Percentiles rank a stretch among this genome's conserved stretches.
phyloP scores from a whole-genome alignment of 2,329 filamentous ascomycete genomes.

The Scorias spongiosa region DNA sequence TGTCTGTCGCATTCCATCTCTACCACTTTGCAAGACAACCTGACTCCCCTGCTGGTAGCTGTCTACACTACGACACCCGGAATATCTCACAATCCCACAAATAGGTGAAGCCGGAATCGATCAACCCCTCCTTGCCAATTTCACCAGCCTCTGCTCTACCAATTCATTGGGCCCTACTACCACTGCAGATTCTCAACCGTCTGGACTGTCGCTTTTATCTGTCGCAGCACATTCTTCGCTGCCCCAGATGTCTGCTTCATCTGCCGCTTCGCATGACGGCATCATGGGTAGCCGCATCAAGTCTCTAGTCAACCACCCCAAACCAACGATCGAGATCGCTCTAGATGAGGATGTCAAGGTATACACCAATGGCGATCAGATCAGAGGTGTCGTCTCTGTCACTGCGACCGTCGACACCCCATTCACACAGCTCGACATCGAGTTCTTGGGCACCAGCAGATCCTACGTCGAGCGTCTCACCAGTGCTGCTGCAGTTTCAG shows the following conservation, averaged over 20 bases:
- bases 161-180: too few species aligned
- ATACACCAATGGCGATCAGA: conserved; percentile 42
- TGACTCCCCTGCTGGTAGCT: too few species aligned
- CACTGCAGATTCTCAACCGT: too few species aligned
- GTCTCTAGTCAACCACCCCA: conserved; percentile 8
- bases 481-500: conserved; percentile 35
- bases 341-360: conserved; percentile 25
- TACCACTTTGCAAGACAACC: too few species aligned
- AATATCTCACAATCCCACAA: too few species aligned
- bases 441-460: conserved; percentile 38
- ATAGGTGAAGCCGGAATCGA: too few species aligned
- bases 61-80: too few species aligned
- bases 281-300: conserved; percentile 3
- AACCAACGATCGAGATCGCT: conserved; percentile 28
- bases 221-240: too few species aligned
- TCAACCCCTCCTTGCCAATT: too few species aligned
- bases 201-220: too few species aligned
- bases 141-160: too few species aligned
- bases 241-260: neutral
- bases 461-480: conserved; percentile 41
- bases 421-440: conserved; percentile 44
- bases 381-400: conserved; percentile 39
- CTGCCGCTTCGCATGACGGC: neutral
- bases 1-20: too few species aligned
- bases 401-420: conserved; percentile 35